phyloP scores from a whole-genome alignment of 2,329 filamentous ascomycete genomes.

The Albophoma yamanashiensis region DNA sequence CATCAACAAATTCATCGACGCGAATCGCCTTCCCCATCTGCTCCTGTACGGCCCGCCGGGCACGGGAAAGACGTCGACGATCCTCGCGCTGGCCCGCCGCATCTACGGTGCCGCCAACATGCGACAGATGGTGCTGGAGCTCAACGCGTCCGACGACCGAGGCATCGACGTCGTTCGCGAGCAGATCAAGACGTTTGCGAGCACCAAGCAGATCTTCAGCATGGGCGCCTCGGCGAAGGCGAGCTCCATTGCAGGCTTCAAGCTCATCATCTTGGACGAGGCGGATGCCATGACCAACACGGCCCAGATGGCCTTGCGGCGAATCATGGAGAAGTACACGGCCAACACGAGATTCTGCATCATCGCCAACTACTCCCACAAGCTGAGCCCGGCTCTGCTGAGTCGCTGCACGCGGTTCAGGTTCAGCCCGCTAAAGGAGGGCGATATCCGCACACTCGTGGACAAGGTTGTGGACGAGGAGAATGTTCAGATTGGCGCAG shows the following conservation, averaged over 20 bases:
- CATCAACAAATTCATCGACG: constrained; percentile 94
- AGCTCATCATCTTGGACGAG: constrained; percentile 95
- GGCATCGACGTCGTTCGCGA: constrained; percentile 97
- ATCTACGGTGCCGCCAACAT: constrained; percentile 91
- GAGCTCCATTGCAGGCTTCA: constrained; percentile 61
- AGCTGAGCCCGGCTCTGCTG: constrained; percentile 83
- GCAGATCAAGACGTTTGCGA: constrained; percentile 98
- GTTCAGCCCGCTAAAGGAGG: constrained; percentile 86
- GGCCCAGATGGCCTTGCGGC: constrained; percentile 89
- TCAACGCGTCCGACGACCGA: constrained; percentile 94
- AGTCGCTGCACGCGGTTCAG: constrained; percentile 91
- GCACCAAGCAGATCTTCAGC: constrained; percentile 92
- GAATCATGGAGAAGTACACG: constrained; percentile 99
- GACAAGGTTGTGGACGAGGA: constrained; percentile 87
- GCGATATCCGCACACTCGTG: constrained; percentile 74
- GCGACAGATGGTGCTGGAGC: constrained; percentile 95
- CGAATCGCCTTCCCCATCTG: constrained; percentile 88
- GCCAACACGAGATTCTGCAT: constrained; percentile 96
- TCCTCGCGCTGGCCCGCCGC: constrained; percentile 80
- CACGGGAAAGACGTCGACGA: constrained; percentile 95
- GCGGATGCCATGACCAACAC: constrained; percentile 99
- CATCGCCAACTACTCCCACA: constrained; percentile 98
- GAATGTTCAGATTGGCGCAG: constrained; percentile 67
- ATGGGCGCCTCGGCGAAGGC: constrained; percentile 38
- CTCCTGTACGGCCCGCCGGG: constrained; percentile 94